Percentiles rank a stretch among this genome's conserved stretches.
Evolutionary conservation across 148 eudicot genomes (phyloP).

Genomic region (Camellia lanceoleosa): DNA sequence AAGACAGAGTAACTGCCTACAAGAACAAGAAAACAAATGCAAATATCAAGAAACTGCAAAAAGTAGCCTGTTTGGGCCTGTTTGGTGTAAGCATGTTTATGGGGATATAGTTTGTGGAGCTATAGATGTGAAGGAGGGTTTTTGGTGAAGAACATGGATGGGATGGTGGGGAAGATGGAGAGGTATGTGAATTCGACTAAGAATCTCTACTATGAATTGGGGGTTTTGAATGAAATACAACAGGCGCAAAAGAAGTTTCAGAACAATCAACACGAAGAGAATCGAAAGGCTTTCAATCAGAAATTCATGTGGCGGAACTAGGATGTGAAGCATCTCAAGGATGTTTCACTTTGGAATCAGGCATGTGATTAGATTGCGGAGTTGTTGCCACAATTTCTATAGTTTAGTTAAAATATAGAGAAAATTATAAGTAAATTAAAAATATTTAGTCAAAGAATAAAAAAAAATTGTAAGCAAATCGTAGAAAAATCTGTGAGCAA

Average conservation of each 20-base stretch:
- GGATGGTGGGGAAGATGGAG: slow-evolving; percentile 73
- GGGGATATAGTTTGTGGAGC: slow-evolving; percentile 54
- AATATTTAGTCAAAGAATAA: no score
- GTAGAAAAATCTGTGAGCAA: no score
- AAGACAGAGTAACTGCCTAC: no score
- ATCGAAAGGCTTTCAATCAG: slow-evolving; percentile 64
- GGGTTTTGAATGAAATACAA: slow-evolving; percentile 71
- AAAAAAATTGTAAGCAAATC: no score
- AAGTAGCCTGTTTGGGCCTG: no score
- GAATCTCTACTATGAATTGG: slow-evolving; percentile 57
- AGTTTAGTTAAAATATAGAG: no score
- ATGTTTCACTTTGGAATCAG: slow-evolving; percentile 75
- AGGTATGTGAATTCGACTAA: slow-evolving; percentile 66
- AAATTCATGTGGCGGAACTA: slow-evolving; percentile 72
- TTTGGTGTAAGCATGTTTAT: slow-evolving; percentile 53
- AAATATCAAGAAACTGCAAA: no score
- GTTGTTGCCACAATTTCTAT: slow-evolving; percentile 34
- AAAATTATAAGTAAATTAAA: no score
- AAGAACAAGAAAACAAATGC: no score
- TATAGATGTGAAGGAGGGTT: slow-evolving; percentile 61
- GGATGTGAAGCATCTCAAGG: slow-evolving; percentile 69
- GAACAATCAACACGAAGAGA: slow-evolving; percentile 57
- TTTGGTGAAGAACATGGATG: slow-evolving; percentile 82
- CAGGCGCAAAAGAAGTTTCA: slow-evolving; percentile 56
- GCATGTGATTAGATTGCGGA: slow-evolving; percentile 75